A percentile compares a stretch with the other conserved stretches of the same genome.
Conservation (phyloP, 2,329 filamentous ascomycete species). For the Epichloe gansuensis region DNA sequence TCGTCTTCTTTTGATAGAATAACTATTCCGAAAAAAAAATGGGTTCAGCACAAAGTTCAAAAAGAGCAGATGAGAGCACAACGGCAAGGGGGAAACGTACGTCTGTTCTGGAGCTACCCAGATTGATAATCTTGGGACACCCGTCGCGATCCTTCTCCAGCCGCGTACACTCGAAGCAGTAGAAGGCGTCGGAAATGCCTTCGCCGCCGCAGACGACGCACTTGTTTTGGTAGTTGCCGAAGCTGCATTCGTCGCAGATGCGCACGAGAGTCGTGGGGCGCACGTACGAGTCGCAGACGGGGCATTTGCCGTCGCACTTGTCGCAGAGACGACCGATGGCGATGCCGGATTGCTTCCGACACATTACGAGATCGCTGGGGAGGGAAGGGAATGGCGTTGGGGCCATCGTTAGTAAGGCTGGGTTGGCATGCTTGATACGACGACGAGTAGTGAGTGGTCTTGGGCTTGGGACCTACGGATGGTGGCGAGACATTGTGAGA, state of each 20-base stretch:
- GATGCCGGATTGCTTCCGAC: constrained; percentile 95
- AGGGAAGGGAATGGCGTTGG: constrained; percentile 11
- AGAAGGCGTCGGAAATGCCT: constrained; percentile 96
- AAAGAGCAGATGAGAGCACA: background rate
- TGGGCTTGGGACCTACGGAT: constrained; percentile 53
- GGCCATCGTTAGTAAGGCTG: constrained; percentile 9
- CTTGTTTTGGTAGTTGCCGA: constrained; percentile 99
- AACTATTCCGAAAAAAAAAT: constrained; percentile 25
- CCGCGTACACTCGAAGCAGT: constrained; percentile 97
- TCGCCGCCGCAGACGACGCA: constrained; percentile 98
- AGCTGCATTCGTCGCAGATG: constrained; percentile 98
- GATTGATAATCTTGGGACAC: constrained; percentile 98
- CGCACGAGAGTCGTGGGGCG: constrained; percentile 92
- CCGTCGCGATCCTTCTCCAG: constrained; percentile 95
- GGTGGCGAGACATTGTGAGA: constrained; percentile 74
- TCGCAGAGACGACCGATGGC: constrained; percentile 98
- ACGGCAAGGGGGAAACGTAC: constrained; percentile 33
- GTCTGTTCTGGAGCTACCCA: constrained; percentile 92
- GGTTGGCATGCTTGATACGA: background rate
- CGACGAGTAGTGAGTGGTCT: background rate
- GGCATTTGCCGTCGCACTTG: constrained; percentile 99
- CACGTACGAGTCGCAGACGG: constrained; percentile 97
- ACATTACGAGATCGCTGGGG: constrained; percentile 89
- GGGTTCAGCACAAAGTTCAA: background rate
- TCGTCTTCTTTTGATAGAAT: constrained; percentile 57